Base-by-base conservation (phyloP, 2,329 filamentous ascomycete genomes). In the Paraphaeosphaeria minitans region DNA sequence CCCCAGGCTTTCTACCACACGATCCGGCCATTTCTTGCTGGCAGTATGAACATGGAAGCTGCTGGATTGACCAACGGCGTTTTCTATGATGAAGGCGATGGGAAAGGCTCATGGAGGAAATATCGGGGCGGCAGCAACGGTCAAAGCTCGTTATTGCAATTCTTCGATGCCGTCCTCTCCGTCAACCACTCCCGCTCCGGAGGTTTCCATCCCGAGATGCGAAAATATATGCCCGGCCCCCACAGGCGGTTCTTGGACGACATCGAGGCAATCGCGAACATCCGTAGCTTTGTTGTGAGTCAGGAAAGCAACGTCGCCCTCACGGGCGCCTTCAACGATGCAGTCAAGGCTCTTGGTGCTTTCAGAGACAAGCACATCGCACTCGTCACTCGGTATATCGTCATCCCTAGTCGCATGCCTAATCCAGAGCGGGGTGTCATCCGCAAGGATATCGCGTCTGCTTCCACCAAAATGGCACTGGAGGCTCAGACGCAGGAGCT, bases 61-160 rank as follows among this genome's bases (percentile, higher is more conserved):
- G 82, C 82, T 0, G 82, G 82, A 3, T 66, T 84, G 31, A 81
- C 82, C 0, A 75, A 78, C 6, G 83, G 83, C 12, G 79, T 85
- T 2, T 84, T 82, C 62, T 85, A 84, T 61, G 82, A 84, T 54
- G 71, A 80, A 41, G 82, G 82, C 3, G 65, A 81, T 8, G 81
- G 80, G 0, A 75, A 77, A 39, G 82, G 81, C 0, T 70, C 79
- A 13, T 85, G 82, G 82, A 75, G 76, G 21, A 79, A 82, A 51
- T 81, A 83, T 57, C 80, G 81, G 33, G 83, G 83, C 2, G 83
- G 83, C 0, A 84, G 82, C 61, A 85, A 85, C 63, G 83, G 81
- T 0, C 83, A 85, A 63, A 84, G 82, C 68, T 84, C 82, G 0
- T 61, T 85, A 47, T 77, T 85, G 3, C 83, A 85, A 50, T 81